Conservation (phyloP, 2,329 filamentous ascomycete species). For the Nemania serpens region DNA sequence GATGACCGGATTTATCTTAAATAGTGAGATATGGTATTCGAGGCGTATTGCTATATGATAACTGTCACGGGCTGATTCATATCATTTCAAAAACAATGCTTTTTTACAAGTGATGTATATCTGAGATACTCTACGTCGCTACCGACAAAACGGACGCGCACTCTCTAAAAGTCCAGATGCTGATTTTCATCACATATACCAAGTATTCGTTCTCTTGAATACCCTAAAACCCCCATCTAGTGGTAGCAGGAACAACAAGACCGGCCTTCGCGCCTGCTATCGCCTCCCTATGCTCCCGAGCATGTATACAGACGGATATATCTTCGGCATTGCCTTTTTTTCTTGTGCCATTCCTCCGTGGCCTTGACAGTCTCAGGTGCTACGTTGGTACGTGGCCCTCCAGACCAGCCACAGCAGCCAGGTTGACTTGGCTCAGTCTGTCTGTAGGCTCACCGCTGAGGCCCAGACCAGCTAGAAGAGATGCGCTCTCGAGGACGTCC, state of each 20-base stretch:
- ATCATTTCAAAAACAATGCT: too few species aligned
- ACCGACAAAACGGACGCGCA: too few species aligned
- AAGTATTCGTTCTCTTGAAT: too few species aligned
- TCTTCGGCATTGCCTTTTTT: neutral
- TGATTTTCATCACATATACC: neutral
- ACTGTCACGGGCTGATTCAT: too few species aligned
- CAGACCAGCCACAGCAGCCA: constrained; percentile 58
- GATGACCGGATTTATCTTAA: too few species aligned
- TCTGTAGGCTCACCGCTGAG: constrained; percentile 45
- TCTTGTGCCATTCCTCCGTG: neutral
- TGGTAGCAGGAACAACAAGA: neutral
- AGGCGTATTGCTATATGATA: too few species aligned
- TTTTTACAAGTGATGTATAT: too few species aligned
- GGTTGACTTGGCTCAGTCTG: constrained; percentile 58
- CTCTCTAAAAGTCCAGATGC: neutral
- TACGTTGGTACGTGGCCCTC: constrained; percentile 55
- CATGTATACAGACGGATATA: neutral
- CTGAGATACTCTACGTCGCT: too few species aligned
- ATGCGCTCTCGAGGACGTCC: constrained; percentile 77
- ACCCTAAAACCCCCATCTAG: too few species aligned
- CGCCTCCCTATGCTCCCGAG: constrained; percentile 12
- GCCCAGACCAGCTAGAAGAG: constrained; percentile 57
- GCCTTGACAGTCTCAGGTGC: neutral
- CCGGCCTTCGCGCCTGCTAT: too few species aligned
- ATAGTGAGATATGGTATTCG: too few species aligned